Base-by-base conservation (phyloP, 768 basidiomycete species). In the Lepiota brunneoincarnata region DNA sequence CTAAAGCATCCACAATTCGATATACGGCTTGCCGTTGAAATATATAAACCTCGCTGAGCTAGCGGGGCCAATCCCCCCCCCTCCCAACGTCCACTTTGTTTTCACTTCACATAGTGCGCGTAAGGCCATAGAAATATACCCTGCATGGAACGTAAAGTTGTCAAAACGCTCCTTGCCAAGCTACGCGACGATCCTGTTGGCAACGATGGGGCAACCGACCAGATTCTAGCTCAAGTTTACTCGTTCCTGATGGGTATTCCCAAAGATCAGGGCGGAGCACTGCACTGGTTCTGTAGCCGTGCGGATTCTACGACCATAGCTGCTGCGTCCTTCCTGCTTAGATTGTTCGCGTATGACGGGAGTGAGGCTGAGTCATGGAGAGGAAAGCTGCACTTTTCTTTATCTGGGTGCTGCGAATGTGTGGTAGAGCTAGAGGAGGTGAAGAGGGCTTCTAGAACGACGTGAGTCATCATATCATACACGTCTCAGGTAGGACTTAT, bases 231-330 rank as follows among this genome's bases (percentile, higher is more conserved):
- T 1, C 70, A 65, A 2, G 66, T 88, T 38, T 86, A 77, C 63
- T 67, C 66, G 11, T 80, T 83, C 63, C 70, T 91, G 9, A 78
- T 87, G 69, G 69, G 66, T 17, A 69, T 76, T 0, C 69, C 73
- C 3, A 67, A 71, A 45, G 64, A 67, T 42, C 58, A 69, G 28
- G 64, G 66, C 40, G 75, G 76, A 45, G 67, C 71, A 28, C 57
- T 79, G 49, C 93, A 97, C 62, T 95, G 92, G 91, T 95, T 89
- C 66, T 97, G 94, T 67, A 66, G 71, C 24, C 76, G 78, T 35
- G 86, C 85, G 3, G 71, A 79, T 28, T 64, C 75, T 7, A 70
- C 81, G 31, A 84, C 80, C 0, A 67, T 78, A 7, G 86, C 82
- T 54, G 82, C 86, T 1, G 91, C 94, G 0, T 84, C 83, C 0